Conservation (phyloP, 805 yeast genomes). For the Schizosaccharomyces japonicus region DNA sequence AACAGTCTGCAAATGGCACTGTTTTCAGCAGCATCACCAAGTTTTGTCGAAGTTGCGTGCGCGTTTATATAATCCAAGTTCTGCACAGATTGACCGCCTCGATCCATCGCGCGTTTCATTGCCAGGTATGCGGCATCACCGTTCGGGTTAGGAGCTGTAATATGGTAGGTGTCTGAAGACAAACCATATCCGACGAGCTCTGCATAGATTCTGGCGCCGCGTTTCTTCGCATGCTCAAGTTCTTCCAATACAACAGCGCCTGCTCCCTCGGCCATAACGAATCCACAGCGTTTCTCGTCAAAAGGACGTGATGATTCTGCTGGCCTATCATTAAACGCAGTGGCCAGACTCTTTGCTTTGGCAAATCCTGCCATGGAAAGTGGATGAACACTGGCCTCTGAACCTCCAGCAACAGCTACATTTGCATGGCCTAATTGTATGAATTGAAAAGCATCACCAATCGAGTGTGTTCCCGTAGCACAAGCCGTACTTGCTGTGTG, state of each 20-base stretch:
- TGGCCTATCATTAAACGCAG: conserved; percentile 39
- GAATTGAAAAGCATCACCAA: conserved; percentile 77
- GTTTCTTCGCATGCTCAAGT: conserved; percentile 42
- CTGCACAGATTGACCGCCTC: conserved; percentile 24
- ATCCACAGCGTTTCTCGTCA: conserved; percentile 56
- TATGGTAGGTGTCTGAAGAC: conserved; percentile 77
- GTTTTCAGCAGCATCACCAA: conserved; percentile 80
- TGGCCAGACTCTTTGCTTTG: conserved; percentile 57
- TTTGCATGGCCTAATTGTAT: conserved; percentile 60
- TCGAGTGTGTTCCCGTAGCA: conserved; percentile 83
- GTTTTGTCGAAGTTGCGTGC: conserved; percentile 79
- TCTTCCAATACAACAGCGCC: conserved; percentile 61
- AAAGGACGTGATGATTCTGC: conserved; percentile 62
- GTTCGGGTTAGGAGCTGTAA: conserved; percentile 65
- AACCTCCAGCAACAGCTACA: conserved; percentile 81
- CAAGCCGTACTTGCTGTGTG: conserved; percentile 87
- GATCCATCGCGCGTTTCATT: conserved; percentile 47
- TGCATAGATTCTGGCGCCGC: conserved; percentile 46
- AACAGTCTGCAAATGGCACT: conserved; percentile 35
- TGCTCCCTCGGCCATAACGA: conserved; percentile 82
- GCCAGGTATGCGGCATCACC: conserved; percentile 73
- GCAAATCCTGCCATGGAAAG: conserved; percentile 75
- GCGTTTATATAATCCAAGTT: conserved; percentile 68
- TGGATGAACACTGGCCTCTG: conserved; percentile 74
- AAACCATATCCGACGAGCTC: conserved; percentile 75